These are phyloP conservation scores for Calonectria fujianensis DNA, from an alignment of 2,329 filamentous ascomycete genomes.

Conservation along the genomic window DNA sequence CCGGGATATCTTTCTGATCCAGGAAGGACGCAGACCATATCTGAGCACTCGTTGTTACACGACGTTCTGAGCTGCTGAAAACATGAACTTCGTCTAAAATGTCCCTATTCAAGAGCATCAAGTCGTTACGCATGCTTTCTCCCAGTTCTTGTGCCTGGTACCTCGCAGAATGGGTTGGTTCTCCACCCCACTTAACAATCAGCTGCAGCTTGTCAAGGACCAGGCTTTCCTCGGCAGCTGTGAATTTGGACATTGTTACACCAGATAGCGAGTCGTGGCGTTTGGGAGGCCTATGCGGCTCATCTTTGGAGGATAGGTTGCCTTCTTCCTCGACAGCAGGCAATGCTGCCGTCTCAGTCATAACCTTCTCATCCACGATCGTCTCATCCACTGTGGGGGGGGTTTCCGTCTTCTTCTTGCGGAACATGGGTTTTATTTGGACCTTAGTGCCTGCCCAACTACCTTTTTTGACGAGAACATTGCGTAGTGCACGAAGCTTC, in stretches of 20 bases:
- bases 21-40: slow-evolving; percentile 96
- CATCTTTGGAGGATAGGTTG: slow-evolving; percentile 50
- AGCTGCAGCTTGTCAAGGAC: slow-evolving; percentile 97
- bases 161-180: slow-evolving; percentile 96
- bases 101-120: slow-evolving; percentile 93
- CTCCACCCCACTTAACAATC: slow-evolving; percentile 99
- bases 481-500: slow-evolving; percentile 90
- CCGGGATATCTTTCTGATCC: slow-evolving; percentile 87
- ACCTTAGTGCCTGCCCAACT: slow-evolving; percentile 97
- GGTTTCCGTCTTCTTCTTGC: slow-evolving; percentile 85
- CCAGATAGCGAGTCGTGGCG: slow-evolving; percentile 91
- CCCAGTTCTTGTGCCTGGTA: slow-evolving; percentile 98
- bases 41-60: slow-evolving; percentile 96
- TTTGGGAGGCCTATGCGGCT: slow-evolving; percentile 65
- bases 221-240: slow-evolving; percentile 93
- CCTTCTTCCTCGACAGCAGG: slow-evolving; percentile 49
- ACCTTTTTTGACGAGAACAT: slow-evolving; percentile 93
- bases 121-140: slow-evolving; percentile 95
- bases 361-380: slow-evolving; percentile 59
- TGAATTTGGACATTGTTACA: slow-evolving; percentile 94
- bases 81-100: slow-evolving; percentile 94
- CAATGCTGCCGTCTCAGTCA: slow-evolving; percentile 56
- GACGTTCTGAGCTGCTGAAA: slow-evolving; percentile 95
- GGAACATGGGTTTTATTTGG: slow-evolving; percentile 99
- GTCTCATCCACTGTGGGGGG: slow-evolving; percentile 61